Conservation (phyloP, 2,329 filamentous ascomycete genomes). For the Clonostachys sp. region DNA sequence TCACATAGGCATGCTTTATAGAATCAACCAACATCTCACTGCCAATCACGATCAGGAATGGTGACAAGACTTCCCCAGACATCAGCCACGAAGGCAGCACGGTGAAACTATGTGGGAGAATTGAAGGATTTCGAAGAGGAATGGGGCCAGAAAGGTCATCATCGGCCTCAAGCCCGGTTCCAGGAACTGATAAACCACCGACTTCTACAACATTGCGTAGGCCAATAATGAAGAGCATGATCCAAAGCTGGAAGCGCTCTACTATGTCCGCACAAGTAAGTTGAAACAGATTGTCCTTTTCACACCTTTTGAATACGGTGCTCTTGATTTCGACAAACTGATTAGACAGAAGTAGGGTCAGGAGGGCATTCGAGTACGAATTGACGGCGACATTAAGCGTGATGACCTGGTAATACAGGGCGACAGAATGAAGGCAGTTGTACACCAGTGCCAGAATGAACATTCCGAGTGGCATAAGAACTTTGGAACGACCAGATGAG, state of each 20-base stretch:
- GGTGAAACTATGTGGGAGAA: conserved; percentile 87
- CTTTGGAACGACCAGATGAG: conserved; percentile 82
- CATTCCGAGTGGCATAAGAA: conserved; percentile 84
- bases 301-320: conserved; percentile 97
- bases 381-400: conserved; percentile 97
- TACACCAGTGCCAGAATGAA: conserved; percentile 84
- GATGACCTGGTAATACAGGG: conserved; percentile 95
- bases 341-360: conserved; percentile 90
- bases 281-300: conserved; percentile 97
- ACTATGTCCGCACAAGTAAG: conserved; percentile 95
- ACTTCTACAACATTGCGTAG: conserved; percentile 96
- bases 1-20: conserved; percentile 96
- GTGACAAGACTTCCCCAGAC: conserved; percentile 83
- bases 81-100: conserved; percentile 74
- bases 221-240: conserved; percentile 95
- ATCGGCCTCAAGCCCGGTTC: conserved; percentile 42
- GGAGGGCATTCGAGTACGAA: conserved; percentile 91
- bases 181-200: conserved; percentile 68
- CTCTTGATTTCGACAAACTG: conserved; percentile 99
- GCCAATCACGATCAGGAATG: conserved; percentile 88
- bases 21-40: conserved; percentile 97
- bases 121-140: conserved; percentile 64
- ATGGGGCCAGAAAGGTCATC: conserved; percentile 37
- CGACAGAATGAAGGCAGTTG: conserved; percentile 81
- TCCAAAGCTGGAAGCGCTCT: conserved; percentile 94